Conservation (phyloP, 495 filamentous ascomycete genomes). For the Lophiostoma macrostomum region DNA sequence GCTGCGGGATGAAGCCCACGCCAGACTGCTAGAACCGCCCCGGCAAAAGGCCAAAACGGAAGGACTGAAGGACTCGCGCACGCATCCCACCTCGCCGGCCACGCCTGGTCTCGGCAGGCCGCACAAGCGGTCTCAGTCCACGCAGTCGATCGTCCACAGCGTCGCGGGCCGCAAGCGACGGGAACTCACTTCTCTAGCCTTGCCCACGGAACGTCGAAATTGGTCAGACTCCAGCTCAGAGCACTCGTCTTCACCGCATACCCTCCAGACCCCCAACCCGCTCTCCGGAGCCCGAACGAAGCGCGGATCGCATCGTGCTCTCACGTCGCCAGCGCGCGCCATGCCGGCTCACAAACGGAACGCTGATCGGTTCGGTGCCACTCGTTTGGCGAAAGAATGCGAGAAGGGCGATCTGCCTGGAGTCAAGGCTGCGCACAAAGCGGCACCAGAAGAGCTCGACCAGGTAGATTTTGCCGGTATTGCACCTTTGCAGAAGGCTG, state of each 20-base stretch:
- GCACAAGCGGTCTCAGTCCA: constrained; percentile 32
- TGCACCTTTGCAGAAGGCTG: constrained; percentile 86
- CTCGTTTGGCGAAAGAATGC: constrained; percentile 77
- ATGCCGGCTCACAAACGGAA: constrained; percentile 64
- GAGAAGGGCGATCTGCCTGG: constrained; percentile 70
- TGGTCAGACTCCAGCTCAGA: constrained; percentile 34
- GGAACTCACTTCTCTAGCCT: constrained; percentile 19
- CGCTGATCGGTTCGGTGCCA: constrained; percentile 80
- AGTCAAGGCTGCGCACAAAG: constrained; percentile 64
- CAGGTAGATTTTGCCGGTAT: constrained; percentile 90
- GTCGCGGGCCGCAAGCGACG: constrained; percentile 26
- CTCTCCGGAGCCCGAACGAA: constrained; percentile 24
- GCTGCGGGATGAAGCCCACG: constrained; percentile 27
- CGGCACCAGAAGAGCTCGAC: constrained; percentile 82
- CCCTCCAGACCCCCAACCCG: constrained; percentile 14
- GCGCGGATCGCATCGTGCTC: constrained; percentile 29
- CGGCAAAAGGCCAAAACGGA: constrained; percentile 31
- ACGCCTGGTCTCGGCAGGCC: constrained; percentile 11
- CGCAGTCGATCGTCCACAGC: constrained; percentile 23
- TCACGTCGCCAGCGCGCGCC: constrained; percentile 33
- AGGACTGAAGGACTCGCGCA: constrained; percentile 25
- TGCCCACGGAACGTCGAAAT: constrained; percentile 13
- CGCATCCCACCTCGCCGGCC: constrained; percentile 26
- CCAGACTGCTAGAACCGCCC: constrained; percentile 24
- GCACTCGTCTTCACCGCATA: constrained; percentile 26